Conservation (phyloP, 148 eudicot species). For the Fagopyrum homotropicum region DNA sequence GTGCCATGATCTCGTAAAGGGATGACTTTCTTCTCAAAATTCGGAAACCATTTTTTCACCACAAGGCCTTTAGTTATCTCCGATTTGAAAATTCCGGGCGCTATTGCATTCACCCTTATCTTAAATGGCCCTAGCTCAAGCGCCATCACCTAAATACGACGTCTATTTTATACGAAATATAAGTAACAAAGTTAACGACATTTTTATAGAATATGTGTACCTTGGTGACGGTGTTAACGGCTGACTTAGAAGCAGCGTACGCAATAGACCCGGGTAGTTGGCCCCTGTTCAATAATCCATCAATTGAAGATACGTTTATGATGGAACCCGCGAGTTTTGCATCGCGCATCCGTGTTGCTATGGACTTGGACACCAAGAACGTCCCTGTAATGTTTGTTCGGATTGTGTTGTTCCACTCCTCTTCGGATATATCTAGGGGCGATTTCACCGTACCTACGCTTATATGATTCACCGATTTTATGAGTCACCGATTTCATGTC, state of each 20-base stretch:
- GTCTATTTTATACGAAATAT: background rate
- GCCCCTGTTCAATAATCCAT: conserved; percentile 39
- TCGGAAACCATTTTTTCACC: conserved; percentile 50
- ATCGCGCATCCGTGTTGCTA: conserved; percentile 54
- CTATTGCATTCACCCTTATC: conserved; percentile 54
- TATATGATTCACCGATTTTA: background rate
- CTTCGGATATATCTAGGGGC: conserved; percentile 44
- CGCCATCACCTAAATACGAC: conserved; percentile 37
- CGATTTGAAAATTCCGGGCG: conserved; percentile 60
- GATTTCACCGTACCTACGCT: conserved; percentile 31
- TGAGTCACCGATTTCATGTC: too few relatives aligned
- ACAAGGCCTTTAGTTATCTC: conserved; percentile 57
- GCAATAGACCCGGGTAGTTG: conserved; percentile 39
- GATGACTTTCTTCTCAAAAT: conserved; percentile 25
- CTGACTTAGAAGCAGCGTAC: conserved; percentile 52
- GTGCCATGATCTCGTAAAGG: conserved; percentile 46
- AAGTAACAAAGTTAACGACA: background rate
- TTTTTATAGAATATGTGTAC: conserved; percentile 15
- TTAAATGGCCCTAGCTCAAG: conserved; percentile 45
- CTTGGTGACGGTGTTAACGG: conserved; percentile 39
- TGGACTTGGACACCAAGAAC: conserved; percentile 60
- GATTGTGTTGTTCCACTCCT: conserved; percentile 52
- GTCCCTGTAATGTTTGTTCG: conserved; percentile 50
- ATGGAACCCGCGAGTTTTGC: conserved; percentile 47
- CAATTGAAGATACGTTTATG: conserved; percentile 54